A percentile compares a stretch with the other conserved stretches of the same genome.
Conservation (phyloP, 495 filamentous ascomycete genomes). For the Jackrogersella minutella region DNA sequence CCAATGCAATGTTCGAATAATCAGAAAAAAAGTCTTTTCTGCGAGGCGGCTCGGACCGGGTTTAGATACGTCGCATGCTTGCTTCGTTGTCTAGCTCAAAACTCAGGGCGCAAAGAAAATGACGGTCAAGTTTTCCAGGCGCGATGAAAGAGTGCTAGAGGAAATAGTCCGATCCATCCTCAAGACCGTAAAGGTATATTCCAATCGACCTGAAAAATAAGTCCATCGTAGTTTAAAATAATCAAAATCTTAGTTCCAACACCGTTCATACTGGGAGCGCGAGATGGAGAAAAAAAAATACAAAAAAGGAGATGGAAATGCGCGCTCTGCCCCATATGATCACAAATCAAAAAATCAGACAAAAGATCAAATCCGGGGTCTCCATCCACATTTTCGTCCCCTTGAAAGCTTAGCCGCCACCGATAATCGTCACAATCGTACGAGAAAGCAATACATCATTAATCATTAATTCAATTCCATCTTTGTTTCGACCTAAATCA, state of each 20-base stretch:
- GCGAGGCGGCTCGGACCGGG: neutral
- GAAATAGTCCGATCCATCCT: neutral
- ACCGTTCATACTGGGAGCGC: too few species aligned
- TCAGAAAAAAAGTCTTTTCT: neutral
- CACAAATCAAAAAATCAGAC: slow-evolving; percentile 40
- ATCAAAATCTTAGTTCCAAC: neutral
- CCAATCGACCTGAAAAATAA: neutral
- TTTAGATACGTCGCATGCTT: neutral
- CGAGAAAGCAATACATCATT: neutral
- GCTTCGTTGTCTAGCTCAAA: neutral
- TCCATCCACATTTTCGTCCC: neutral
- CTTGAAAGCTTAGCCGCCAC: neutral
- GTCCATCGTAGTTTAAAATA: neutral
- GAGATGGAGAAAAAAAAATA: neutral
- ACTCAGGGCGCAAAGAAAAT: neutral
- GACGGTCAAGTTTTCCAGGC: neutral
- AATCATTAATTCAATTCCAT: slow-evolving; percentile 1
- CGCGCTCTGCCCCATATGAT: slow-evolving; percentile 32
- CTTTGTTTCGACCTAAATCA: neutral
- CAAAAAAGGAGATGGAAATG: slow-evolving; percentile 9
- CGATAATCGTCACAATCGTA: slow-evolving; percentile 13
- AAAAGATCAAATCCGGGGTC: neutral
- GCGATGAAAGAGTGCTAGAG: neutral
- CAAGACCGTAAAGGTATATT: neutral
- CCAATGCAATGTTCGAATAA: slow-evolving; percentile 6